Conservation (phyloP, 176 grass and related monocot species). For the Thalia dealbata region DNA sequence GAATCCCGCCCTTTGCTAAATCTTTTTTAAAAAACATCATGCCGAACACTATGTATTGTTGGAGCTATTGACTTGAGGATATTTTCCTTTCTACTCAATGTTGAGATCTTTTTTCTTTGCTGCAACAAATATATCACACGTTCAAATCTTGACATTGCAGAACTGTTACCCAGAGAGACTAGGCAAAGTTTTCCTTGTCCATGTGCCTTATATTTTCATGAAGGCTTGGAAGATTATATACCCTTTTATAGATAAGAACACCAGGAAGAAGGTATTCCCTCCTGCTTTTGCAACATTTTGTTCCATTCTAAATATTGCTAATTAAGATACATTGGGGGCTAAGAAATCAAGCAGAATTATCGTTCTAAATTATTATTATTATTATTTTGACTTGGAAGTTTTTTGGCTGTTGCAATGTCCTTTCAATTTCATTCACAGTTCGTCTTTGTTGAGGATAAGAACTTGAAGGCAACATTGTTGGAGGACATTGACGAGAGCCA, state of each 20-base stretch:
- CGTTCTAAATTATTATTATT: not conserved
- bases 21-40: no score
- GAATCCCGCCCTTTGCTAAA: no score
- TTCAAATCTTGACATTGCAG: slow-evolving; percentile 19
- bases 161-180: slow-evolving; percentile 66
- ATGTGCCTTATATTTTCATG: slow-evolving; percentile 77
- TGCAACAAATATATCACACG: not conserved
- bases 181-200: slow-evolving; percentile 38
- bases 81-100: no score
- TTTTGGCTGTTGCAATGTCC: not conserved
- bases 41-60: no score
- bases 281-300: not conserved
- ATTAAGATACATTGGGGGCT: not conserved
- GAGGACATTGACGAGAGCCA: slow-evolving; percentile 54
- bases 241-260: slow-evolving; percentile 76
- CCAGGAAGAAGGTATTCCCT: slow-evolving; percentile 53
- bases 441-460: slow-evolving; percentile 51
- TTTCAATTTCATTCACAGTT: slow-evolving; percentile 34
- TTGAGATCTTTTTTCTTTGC: no score
- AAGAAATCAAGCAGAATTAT: not conserved
- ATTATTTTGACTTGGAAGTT: not conserved
- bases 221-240: slow-evolving; percentile 71
- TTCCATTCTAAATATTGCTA: not conserved
- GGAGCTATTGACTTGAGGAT: no score
- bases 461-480: slow-evolving; percentile 32